Conservation (phyloP, 257 asterid species). For the Ajuga chamaepitys region DNA sequence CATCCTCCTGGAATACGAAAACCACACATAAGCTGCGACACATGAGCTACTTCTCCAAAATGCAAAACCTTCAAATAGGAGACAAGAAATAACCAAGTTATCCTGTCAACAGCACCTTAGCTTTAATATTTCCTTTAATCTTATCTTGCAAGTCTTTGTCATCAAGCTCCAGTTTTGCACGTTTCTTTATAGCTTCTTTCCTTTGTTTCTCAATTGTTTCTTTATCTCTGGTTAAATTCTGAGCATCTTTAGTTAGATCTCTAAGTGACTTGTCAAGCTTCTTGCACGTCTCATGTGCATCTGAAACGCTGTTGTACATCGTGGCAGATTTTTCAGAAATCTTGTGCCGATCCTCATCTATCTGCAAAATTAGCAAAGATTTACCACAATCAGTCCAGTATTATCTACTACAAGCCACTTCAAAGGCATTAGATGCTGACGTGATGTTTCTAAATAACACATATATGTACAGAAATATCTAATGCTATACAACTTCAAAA, state of each 20-base stretch:
- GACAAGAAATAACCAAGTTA: constrained; percentile 10
- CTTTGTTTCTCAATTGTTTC: constrained; percentile 82
- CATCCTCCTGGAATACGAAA: constrained; percentile 68
- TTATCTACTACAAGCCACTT: constrained; percentile 1
- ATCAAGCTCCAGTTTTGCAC: constrained; percentile 91
- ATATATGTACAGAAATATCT: not conserved
- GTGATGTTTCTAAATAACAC: not conserved
- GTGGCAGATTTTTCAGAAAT: constrained; percentile 59
- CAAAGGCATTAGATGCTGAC: constrained; percentile 1
- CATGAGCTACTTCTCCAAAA: constrained; percentile 1
- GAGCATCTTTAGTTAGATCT: constrained; percentile 74
- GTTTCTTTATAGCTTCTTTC: constrained; percentile 76
- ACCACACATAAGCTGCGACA: constrained; percentile 10
- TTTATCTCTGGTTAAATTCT: constrained; percentile 75
- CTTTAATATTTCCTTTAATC: constrained; percentile 57
- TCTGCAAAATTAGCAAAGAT: constrained; percentile 41
- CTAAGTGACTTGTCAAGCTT: constrained; percentile 67
- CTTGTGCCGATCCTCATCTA: constrained; percentile 67
- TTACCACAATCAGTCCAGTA: not conserved
- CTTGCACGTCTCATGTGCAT: constrained; percentile 81
- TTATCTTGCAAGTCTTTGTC: constrained; percentile 79
- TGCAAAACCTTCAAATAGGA: not conserved
- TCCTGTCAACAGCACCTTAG: constrained; percentile 51
- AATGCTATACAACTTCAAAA: constrained; percentile 8
- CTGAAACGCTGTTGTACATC: constrained; percentile 64